phyloP scores from a whole-genome alignment of 169 alveolate genomes.

The Toxoplasma gondii region DNA sequence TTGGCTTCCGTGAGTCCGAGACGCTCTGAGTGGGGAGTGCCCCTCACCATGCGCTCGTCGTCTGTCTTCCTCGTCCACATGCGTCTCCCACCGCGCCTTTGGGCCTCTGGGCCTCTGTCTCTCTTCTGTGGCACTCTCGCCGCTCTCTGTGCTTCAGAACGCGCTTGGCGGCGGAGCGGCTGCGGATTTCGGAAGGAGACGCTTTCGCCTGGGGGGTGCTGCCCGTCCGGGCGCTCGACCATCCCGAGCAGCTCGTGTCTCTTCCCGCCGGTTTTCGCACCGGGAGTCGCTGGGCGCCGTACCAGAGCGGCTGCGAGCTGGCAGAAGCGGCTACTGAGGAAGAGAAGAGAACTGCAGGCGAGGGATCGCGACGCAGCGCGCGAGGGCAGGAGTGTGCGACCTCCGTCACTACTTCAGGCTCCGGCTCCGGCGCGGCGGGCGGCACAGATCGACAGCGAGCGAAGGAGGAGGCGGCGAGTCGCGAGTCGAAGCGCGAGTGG shows the following conservation, averaged over 20 bases:
- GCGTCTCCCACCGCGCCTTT: background rate
- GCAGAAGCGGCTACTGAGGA: background rate
- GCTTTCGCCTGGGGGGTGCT: constrained; percentile 89
- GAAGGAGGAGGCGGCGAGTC: constrained; percentile 70
- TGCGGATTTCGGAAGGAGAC: constrained; percentile 58
- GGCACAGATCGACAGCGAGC: constrained; percentile 63
- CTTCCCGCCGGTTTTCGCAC: constrained; percentile 89
- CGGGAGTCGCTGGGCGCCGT: constrained; percentile 82
- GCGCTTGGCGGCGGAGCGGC: constrained; percentile 52
- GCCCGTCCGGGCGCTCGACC: constrained; percentile 89
- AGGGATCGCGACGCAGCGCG: background rate
- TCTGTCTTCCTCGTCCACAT: background rate
- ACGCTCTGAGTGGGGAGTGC: too few species aligned
- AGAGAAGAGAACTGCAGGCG: background rate
- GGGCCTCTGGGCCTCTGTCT: background rate
- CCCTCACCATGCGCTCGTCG: background rate
- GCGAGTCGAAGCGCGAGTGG: constrained; percentile 76
- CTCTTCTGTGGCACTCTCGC: background rate
- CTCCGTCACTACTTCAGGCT: background rate
- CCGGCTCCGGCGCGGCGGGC: background rate
- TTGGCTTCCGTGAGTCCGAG: too few species aligned
- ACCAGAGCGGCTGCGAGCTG: constrained; percentile 54
- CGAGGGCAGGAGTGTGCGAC: background rate
- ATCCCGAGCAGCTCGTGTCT: constrained; percentile 85
- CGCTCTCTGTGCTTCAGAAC: background rate